These are phyloP conservation scores for Hepatocystis sp. DNA, from an alignment of 169 alveolate species.

Conservation along the genomic window DNA sequence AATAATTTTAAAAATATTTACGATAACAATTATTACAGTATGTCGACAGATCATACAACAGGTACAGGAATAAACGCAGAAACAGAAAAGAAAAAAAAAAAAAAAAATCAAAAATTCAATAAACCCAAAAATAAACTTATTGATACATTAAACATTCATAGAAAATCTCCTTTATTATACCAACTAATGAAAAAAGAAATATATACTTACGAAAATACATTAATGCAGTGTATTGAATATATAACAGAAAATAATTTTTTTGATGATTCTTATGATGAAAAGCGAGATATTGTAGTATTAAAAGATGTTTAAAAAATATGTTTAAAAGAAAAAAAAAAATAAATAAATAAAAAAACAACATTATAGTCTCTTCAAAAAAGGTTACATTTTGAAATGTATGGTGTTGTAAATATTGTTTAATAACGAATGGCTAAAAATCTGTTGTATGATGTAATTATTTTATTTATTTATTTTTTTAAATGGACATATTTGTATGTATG, in stretches of 20 bases:
- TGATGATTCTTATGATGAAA: conserved; percentile 14
- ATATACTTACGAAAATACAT: conserved; percentile 39
- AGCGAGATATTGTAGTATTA: not conserved
- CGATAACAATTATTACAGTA: conserved; percentile 27
- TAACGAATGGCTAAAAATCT: too few species aligned
- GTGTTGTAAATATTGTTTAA: too few species aligned
- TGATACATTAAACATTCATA: conserved; percentile 64
- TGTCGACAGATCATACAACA: not conserved
- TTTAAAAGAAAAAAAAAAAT: too few species aligned
- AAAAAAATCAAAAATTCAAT: not conserved
- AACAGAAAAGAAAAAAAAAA: not conserved
- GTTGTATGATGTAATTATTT: too few species aligned
- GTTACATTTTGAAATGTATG: too few species aligned
- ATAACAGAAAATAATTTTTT: conserved; percentile 61
- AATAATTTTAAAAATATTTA: conserved; percentile 17
- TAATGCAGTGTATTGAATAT: conserved; percentile 46
- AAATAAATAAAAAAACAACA: too few species aligned
- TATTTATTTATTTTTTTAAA: too few species aligned
- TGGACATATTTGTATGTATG: too few species aligned
- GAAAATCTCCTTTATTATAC: conserved; percentile 53
- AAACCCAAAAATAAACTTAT: not conserved
- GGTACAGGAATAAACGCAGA: not conserved
- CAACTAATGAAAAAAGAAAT: conserved; percentile 74
- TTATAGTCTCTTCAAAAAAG: too few species aligned
- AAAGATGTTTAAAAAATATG: too few species aligned